Base-by-base conservation (phyloP, 768 basidiomycete species). In the Amyloporia xantha region DNA sequence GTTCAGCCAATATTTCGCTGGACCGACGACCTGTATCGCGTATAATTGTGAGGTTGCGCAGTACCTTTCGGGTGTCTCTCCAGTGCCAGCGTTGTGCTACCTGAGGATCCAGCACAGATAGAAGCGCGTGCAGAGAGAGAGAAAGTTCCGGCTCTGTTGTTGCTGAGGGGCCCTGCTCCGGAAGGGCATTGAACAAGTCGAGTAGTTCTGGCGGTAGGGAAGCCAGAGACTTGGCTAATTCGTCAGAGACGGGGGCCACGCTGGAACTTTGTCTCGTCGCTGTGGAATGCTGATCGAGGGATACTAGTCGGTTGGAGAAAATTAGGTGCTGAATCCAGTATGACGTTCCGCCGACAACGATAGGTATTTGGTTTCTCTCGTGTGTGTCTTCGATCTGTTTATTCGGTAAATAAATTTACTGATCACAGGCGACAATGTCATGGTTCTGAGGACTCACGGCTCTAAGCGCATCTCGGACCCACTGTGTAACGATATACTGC, bases 321-420 rank as follows among this genome's bases (percentile, higher is more conserved):
- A 98, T 71, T 33, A 96, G 80, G 62, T 99, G 91, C 59, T 99
- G 95, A 21, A 95, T 88, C 86, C 94, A 99, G 63, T 99, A 99
- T 3, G 91, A 82, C 2, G 96, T 98, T 4, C 96, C 96, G 2
- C 96, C 96, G 40, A 95, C 93, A 5, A 95, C 72, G 48, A 99
- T 88, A 0, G 96, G 95, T 5, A 97, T 64, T 50, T 84, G 69
- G 2, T 75, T 64, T 50, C 75, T 70, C 33, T 56, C 53, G 58
- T 91, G 81, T 7, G 86, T 83, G 48, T 87, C 82, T 43, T 82
- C 75, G 38, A 94, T 90, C 91, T 92, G 62, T 20, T 33, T 6
- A 11, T 7, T 55, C 41, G n/a, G n/a, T n/a, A n/a, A n/a, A n/a
- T n/a, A n/a, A 7, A n/a, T 24, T 46, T 37, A 52, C 33, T 51